Evolutionary conservation across 768 basidiomycete species (phyloP).

Genomic region (Tylopilus plumbeoviolaceoides): DNA sequence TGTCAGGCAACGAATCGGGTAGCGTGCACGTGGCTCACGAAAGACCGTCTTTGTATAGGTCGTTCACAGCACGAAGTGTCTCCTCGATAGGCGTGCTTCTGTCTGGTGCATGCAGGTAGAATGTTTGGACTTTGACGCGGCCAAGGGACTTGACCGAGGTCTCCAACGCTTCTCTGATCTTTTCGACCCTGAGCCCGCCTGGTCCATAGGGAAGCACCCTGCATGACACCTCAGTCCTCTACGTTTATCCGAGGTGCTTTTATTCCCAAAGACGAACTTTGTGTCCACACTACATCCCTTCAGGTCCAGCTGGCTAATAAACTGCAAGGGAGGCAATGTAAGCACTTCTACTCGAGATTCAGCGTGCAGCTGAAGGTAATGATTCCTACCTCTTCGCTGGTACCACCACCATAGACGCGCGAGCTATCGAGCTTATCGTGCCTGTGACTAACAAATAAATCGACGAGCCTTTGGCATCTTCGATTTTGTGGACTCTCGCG

Average conservation of each 20-base stretch:
- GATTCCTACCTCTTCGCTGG: slow-evolving; percentile 10
- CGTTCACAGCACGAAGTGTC: slow-evolving; percentile 44
- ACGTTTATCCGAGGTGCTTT: neutral
- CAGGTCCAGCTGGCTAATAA: slow-evolving; percentile 14
- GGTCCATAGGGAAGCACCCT: slow-evolving; percentile 33
- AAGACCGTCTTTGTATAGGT: slow-evolving; percentile 47
- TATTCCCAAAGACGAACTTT: slow-evolving; percentile 6
- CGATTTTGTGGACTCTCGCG: slow-evolving; percentile 10
- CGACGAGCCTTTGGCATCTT: slow-evolving; percentile 19
- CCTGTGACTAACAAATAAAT: slow-evolving; percentile 13
- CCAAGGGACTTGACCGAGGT: neutral
- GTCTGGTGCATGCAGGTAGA: slow-evolving; percentile 34
- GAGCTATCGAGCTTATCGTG: slow-evolving; percentile 13
- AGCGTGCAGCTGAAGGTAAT: too few relatives aligned
- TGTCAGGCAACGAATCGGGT: neutral
- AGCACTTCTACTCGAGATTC: neutral
- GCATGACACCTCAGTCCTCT: neutral
- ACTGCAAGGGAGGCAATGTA: neutral
- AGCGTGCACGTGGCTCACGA: slow-evolving; percentile 38
- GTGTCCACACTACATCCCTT: slow-evolving; percentile 19
- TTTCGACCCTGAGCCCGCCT: neutral
- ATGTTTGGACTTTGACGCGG: slow-evolving; percentile 2
- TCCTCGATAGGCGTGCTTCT: slow-evolving; percentile 43
- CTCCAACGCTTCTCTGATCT: neutral
- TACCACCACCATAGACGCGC: slow-evolving; percentile 10